These are phyloP conservation scores for Teratosphaeria destructans DNA, from an alignment of 2,329 filamentous ascomycete species.

Conservation along the genomic window DNA sequence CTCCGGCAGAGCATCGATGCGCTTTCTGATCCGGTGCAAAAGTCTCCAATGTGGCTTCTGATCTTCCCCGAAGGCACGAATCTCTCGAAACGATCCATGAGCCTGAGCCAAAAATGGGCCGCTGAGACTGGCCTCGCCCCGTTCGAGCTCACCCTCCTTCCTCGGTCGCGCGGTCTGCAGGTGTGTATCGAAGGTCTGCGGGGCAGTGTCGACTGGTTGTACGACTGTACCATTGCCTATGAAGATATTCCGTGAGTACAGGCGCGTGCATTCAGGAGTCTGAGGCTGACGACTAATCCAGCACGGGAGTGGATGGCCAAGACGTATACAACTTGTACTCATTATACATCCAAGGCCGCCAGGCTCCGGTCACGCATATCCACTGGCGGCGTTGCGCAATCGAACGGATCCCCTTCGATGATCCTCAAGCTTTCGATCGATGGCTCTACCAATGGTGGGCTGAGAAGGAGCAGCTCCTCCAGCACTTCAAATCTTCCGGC, in stretches of 20 bases:
- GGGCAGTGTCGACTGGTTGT: conserved; percentile 64
- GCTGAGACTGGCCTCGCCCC: conserved; percentile 60
- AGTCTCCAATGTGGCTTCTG: conserved; percentile 69
- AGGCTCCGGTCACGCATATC: conserved; percentile 86
- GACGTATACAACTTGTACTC: conserved; percentile 72
- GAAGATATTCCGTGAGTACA: conserved; percentile 75
- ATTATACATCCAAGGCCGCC: conserved; percentile 73
- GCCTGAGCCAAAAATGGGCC: conserved; percentile 63
- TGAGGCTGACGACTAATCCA: conserved; percentile 12
- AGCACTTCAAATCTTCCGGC: not conserved
- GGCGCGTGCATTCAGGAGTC: not conserved
- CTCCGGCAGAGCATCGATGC: conserved; percentile 61
- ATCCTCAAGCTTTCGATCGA: conserved; percentile 57
- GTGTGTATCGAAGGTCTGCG: conserved; percentile 67
- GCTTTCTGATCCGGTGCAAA: conserved; percentile 48
- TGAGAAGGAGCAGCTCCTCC: conserved; percentile 47
- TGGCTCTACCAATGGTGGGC: conserved; percentile 78
- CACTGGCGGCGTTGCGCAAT: conserved; percentile 80
- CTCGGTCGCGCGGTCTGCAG: conserved; percentile 65
- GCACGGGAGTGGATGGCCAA: conserved; percentile 58
- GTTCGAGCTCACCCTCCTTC: conserved; percentile 58
- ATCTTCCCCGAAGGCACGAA: conserved; percentile 83
- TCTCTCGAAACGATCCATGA: conserved; percentile 57
- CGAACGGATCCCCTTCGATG: conserved; percentile 67
- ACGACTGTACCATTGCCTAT: conserved; percentile 87